phyloP scores from a whole-genome alignment of 345 rosid genomes.

The Brassica carinata region DNA sequence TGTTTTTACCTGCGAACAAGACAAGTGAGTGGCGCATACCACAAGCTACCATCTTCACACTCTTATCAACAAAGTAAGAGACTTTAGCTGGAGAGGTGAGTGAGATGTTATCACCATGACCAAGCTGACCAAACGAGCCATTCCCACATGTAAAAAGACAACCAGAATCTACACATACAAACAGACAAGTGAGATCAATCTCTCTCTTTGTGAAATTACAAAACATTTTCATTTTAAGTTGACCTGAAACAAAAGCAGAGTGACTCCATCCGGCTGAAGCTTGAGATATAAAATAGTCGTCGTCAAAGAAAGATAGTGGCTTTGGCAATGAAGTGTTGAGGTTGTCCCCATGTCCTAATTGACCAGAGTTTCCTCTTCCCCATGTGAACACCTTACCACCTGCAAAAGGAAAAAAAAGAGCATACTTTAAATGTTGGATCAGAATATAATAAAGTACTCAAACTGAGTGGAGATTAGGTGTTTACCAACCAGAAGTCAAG shows the following conservation, averaged over 20 bases:
- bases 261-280: constrained; percentile 94
- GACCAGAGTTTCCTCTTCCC: constrained; percentile 97
- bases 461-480: neutral
- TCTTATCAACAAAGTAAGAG: constrained; percentile 52
- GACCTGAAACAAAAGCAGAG: constrained; percentile 89
- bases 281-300: constrained; percentile 44
- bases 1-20: constrained; percentile 60
- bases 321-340: constrained; percentile 53
- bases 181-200: neutral
- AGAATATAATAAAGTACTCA: neutral
- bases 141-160: constrained; percentile 80
- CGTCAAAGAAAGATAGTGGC: constrained; percentile 41
- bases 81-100: constrained; percentile 59
- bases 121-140: constrained; percentile 96
- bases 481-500: constrained; percentile 54
- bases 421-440: neutral
- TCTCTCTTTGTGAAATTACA: neutral
- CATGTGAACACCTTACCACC: constrained; percentile 75
- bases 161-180: constrained; percentile 48
- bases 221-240: neutral
- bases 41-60: constrained; percentile 70
- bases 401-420: constrained; percentile 21
- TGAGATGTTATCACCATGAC: constrained; percentile 72
- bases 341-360: constrained; percentile 79
- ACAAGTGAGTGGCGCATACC: constrained; percentile 96